Conservation (phyloP, 768 basidiomycete genomes). For the Russula griseocarnosa region DNA sequence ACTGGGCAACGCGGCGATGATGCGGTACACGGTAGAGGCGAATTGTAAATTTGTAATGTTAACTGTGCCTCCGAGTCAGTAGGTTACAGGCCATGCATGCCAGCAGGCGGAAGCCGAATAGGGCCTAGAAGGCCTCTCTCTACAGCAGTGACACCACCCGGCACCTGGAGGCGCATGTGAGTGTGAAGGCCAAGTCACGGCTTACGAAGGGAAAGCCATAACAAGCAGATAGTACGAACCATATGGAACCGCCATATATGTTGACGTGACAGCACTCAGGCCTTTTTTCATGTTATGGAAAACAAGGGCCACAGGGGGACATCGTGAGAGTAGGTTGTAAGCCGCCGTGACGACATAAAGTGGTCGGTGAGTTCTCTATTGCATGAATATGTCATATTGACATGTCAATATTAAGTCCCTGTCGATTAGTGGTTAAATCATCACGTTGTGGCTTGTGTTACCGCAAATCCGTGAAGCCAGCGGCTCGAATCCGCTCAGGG, state of each 20-base stretch:
- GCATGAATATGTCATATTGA: neutral
- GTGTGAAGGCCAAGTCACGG: neutral
- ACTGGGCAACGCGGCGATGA: neutral
- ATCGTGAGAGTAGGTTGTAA: too few species aligned
- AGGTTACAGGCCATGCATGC: neutral
- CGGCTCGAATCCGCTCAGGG: constrained; percentile 27
- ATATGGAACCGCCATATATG: too few species aligned
- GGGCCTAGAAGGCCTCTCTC: neutral
- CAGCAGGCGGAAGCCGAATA: neutral
- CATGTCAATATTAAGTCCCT: neutral
- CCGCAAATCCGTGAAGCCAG: constrained; percentile 24
- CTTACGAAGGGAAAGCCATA: neutral
- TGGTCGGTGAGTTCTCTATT: neutral
- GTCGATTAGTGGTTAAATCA: constrained; percentile 30
- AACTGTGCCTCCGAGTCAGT: neutral
- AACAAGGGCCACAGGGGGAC: neutral
- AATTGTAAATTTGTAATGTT: neutral
- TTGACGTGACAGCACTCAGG: neutral
- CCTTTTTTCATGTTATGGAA: neutral
- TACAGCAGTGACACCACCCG: too few species aligned
- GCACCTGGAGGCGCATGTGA: too few species aligned
- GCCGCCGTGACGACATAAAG: too few species aligned
- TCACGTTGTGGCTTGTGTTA: constrained; percentile 22
- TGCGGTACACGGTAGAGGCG: neutral
- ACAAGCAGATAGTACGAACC: too few species aligned